These are phyloP conservation scores for Physaria fendleri DNA, from an alignment of 345 rosid species.

Conservation along the genomic window DNA sequence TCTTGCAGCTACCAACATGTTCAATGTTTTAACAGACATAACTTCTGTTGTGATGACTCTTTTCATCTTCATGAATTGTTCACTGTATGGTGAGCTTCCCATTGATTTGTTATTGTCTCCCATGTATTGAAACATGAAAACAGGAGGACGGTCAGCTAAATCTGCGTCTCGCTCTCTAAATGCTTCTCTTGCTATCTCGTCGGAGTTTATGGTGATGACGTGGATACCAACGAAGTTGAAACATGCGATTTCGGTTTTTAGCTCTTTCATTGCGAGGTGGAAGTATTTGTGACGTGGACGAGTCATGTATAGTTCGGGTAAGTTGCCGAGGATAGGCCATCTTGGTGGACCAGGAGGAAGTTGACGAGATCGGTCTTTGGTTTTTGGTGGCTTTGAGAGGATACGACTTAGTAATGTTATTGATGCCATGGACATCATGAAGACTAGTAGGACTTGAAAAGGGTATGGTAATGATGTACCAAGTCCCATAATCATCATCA, in stretches of 20 bases:
- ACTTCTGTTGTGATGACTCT: slow-evolving; percentile 29
- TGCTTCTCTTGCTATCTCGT: slow-evolving; percentile 35
- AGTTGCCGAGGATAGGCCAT: too few relatives aligned
- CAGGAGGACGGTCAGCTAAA: slow-evolving; percentile 35
- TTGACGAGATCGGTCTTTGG: too few relatives aligned
- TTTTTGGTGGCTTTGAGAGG: too few relatives aligned
- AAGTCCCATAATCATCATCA: too few relatives aligned
- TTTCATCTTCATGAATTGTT: slow-evolving; percentile 43
- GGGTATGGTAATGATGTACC: too few relatives aligned
- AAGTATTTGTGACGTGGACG: too few relatives aligned
- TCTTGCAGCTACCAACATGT: slow-evolving; percentile 32
- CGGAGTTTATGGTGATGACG: slow-evolving; percentile 27
- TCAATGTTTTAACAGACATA: slow-evolving; percentile 12
- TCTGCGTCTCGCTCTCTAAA: slow-evolving; percentile 28
- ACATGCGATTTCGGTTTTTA: slow-evolving; percentile 33
- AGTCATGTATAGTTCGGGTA: too few relatives aligned
- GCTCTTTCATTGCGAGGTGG: slow-evolving; percentile 18
- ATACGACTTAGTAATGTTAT: too few relatives aligned
- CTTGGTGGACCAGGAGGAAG: too few relatives aligned
- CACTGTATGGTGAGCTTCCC: slow-evolving; percentile 15
- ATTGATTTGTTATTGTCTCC: slow-evolving; percentile 21
- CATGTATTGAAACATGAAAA: too few relatives aligned
- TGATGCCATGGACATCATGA: too few relatives aligned
- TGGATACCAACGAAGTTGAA: slow-evolving; percentile 32
- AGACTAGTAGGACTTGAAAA: too few relatives aligned